phyloP scores from a whole-genome alignment of 225 moss, liverwort and hornwort genomes.

The Climacium dendroides region DNA sequence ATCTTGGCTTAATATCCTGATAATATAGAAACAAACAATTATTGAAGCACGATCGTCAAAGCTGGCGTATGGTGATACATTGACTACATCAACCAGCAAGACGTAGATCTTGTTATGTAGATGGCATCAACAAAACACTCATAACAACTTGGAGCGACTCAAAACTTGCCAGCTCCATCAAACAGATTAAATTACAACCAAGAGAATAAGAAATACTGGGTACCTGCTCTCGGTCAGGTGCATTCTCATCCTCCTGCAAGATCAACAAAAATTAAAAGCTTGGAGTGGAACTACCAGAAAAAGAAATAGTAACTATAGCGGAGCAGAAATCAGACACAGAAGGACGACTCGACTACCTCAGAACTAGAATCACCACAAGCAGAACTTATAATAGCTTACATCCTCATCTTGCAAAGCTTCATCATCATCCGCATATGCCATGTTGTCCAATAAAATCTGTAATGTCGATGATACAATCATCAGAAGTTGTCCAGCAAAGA shows the following conservation, averaged over 20 bases:
- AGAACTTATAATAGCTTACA: slow-evolving; percentile 37
- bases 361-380: not conserved
- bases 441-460: slow-evolving; percentile 86
- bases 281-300: not conserved
- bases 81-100: not conserved
- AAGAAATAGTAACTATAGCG: not conserved
- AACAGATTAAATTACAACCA: not conserved
- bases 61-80: not conserved
- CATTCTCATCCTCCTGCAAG: slow-evolving; percentile 94
- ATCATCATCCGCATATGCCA: slow-evolving; percentile 96
- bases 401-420: slow-evolving; percentile 96
- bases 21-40: not conserved
- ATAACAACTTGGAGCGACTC: not conserved
- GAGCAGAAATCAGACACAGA: not conserved
- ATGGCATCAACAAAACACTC: not conserved
- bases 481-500: not conserved
- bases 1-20: slow-evolving; percentile 92
- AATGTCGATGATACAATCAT: not conserved
- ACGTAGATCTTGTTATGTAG: too few species aligned
- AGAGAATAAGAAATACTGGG: not conserved
- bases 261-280: not conserved
- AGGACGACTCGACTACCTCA: not conserved
- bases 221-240: slow-evolving; percentile 96
- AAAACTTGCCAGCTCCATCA: not conserved
- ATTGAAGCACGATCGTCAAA: not conserved